A percentile compares a stretch with the other conserved stretches of the same genome.
Evolutionary conservation across 805 yeast species (phyloP).

Genomic region (Nakazawaea holstii): DNA sequence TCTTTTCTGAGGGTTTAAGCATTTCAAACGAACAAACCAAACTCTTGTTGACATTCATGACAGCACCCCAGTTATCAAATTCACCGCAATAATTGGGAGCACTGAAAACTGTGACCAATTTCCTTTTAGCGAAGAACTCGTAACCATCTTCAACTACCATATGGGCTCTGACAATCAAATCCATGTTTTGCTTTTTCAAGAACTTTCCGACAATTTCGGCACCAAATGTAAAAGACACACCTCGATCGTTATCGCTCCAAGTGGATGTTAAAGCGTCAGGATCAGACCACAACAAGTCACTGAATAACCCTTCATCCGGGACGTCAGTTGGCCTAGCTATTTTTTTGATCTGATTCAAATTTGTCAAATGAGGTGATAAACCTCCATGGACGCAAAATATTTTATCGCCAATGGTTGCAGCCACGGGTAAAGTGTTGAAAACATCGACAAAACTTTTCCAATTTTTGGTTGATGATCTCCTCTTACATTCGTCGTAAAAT

Average conservation of each 20-base stretch:
- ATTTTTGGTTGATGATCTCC: conserved; percentile 39
- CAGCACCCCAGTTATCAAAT: conserved; percentile 76
- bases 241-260: conserved; percentile 82
- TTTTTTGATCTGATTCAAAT: conserved; percentile 61
- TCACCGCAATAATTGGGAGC: conserved; percentile 87
- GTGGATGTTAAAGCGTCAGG: conserved; percentile 55
- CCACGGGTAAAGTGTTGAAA: conserved; percentile 53
- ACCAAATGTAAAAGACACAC: conserved; percentile 76
- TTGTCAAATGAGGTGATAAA: conserved; percentile 63
- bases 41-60: conserved; percentile 65
- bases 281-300: conserved; percentile 81
- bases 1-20: conserved; percentile 43
- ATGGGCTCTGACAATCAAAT: conserved; percentile 76
- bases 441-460: conserved; percentile 53
- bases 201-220: conserved; percentile 69
- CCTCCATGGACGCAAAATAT: conserved; percentile 68
- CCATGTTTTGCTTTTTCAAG: conserved; percentile 61
- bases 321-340: conserved; percentile 80
- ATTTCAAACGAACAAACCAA: conserved; percentile 69
- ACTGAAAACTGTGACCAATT: conserved; percentile 71
- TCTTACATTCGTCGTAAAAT: conserved; percentile 55
- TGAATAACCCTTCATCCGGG: conserved; percentile 72
- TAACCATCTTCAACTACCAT: conserved; percentile 91
- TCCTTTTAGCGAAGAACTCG: conserved; percentile 71
- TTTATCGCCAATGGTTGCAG: conserved; percentile 55